Base-by-base conservation (phyloP, 78 protist genomes). In the Isochrysis galbana region DNA sequence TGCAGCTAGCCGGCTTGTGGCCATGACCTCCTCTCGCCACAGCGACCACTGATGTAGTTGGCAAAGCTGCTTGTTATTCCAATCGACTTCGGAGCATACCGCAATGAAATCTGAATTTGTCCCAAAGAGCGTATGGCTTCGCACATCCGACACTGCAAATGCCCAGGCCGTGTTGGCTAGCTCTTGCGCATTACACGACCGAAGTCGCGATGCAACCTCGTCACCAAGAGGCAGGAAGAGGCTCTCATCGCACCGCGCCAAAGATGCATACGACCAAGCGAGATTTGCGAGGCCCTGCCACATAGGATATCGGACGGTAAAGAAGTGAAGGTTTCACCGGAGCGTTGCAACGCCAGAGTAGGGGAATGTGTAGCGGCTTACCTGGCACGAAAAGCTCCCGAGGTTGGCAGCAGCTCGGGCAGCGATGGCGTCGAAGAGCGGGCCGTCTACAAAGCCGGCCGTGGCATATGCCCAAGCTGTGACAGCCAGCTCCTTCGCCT, bases 391-490 rank as follows among this genome's bases (percentile, higher is more conserved):
- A 44, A 72, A 72, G 34, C 5, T 26, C 46, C 17, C 44, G 11
- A 72, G 26, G 11, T 54, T 54, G 67, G 67, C 67, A 19, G 67
- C 67, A 54, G 67, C 67, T 10, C 19, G 32, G 67, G 67, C 23
- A 3, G 46, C 86, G 26, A 77, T 0, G n/a, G n/a, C 46, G 46
- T 77, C 86, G 32, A 77, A 77, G n/a, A 77, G 47, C 46, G 46
- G 19, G 23, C 26, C 34, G n/a, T 38, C 86, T 25, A 2, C 19
- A 29, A 39, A 17, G 47, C 46, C 0, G 34, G 46, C 86, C 26
- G 44, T 77, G 2, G 80, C 80, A n/a, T n/a, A 70, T 41, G 80
- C 80, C 80, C 80, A 70, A 5, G 80, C 80, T 22, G 80, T 70
- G 19, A 34, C 34, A 19, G 72, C 72, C n/a, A 61, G 72, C 72